phyloP scores from a whole-genome alignment of 192 early-diverging fungal genomes.

The Rhizophlyctis rosea region DNA sequence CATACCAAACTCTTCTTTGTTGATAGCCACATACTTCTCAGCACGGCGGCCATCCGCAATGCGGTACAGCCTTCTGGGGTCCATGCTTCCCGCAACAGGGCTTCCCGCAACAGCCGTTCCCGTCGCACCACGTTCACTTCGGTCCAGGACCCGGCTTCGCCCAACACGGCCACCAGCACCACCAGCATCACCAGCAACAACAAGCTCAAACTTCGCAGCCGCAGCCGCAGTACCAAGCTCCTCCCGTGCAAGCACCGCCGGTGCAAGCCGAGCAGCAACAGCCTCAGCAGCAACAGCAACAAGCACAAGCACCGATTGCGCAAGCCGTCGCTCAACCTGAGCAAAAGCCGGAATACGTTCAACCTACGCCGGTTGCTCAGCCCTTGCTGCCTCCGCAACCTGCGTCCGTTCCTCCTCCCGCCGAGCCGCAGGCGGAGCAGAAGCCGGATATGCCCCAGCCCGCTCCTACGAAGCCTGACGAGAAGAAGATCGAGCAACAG shows the following conservation, averaged over 20 bases:
- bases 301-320: not conserved
- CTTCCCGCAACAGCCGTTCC: no score
- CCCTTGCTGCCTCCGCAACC: not conserved
- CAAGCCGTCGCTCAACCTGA: not conserved
- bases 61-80: constrained; percentile 24
- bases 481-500: constrained; percentile 24
- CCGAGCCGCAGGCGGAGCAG: constrained; percentile 1
- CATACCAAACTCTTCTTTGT: not conserved
- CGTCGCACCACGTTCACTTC: no score
- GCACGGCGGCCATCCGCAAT: constrained; percentile 21
- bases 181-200: constrained; percentile 1
- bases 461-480: not conserved
- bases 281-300: constrained; percentile 19
- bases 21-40: constrained; percentile 22
- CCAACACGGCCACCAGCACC: not conserved
- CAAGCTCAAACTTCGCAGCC: no score
- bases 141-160: no score
- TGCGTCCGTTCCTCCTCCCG: not conserved
- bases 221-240: constrained; percentile 15
- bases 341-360: not conserved
- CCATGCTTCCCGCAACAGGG: constrained; percentile 2
- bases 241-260: not conserved
- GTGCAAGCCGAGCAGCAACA: constrained; percentile 1
- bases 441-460: not conserved
- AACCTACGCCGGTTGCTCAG: not conserved